phyloP scores from a whole-genome alignment of 345 rosid species.

The Hibiscus tridactylites region DNA sequence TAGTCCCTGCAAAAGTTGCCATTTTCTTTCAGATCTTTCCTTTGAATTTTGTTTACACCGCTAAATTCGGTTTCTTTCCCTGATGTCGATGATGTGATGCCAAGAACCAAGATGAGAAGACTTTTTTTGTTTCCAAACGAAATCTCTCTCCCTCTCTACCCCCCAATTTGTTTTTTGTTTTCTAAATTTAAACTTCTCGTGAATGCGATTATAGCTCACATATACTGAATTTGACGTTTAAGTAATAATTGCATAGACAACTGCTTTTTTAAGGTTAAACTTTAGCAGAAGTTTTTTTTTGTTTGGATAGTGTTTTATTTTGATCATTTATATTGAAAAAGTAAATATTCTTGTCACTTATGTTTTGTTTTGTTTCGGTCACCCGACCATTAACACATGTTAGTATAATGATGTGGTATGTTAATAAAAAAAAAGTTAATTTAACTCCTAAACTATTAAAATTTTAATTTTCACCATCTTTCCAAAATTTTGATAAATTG shows the following conservation, averaged over 20 bases:
- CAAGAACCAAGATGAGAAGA: background rate
- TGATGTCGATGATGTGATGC: background rate
- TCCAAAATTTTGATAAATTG: no score
- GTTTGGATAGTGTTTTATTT: no score
- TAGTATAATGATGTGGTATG: no score
- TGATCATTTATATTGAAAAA: no score
- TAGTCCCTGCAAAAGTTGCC: constrained; percentile 44
- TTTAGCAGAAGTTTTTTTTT: no score
- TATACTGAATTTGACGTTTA: background rate
- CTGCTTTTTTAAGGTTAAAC: background rate
- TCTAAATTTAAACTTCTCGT: background rate
- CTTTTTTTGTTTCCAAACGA: constrained; percentile 1
- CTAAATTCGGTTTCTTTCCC: background rate
- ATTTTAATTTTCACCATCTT: no score
- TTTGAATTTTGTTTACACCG: background rate
- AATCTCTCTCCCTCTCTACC: background rate
- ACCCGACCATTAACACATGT: no score
- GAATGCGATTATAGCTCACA: background rate
- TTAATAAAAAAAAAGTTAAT: no score
- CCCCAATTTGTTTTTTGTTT: no score
- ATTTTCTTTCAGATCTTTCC: constrained; percentile 4
- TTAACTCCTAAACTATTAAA: no score
- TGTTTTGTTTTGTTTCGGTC: no score
- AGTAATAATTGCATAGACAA: background rate
- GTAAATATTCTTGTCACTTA: no score